Conservation (phyloP, 2,329 filamentous ascomycete genomes). For the Hortaea werneckii region DNA sequence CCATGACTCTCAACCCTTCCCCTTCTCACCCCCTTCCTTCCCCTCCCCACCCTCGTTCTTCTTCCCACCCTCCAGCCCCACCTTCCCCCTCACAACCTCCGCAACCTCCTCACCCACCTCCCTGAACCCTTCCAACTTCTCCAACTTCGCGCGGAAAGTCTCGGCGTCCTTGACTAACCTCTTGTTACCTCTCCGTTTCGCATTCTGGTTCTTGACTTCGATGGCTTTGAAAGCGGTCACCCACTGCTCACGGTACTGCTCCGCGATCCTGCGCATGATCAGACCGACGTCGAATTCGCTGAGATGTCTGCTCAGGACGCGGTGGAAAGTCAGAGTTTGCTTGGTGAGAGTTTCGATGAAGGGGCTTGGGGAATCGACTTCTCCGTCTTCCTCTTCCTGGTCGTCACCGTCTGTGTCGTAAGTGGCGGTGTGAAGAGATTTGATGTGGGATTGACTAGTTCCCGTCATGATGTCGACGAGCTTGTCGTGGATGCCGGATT, state of each 20-base stretch:
- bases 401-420: conserved; percentile 48
- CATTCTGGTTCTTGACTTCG: conserved; percentile 53
- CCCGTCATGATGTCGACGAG: conserved; percentile 85
- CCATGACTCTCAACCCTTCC: background rate
- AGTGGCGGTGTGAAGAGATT: conserved; percentile 61
- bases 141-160: conserved; percentile 58
- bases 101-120: conserved; percentile 47
- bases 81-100: conserved; percentile 42
- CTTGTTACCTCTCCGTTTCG: conserved; percentile 50
- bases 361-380: conserved; percentile 16
- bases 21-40: background rate
- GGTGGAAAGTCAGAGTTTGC: conserved; percentile 75
- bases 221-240: conserved; percentile 56
- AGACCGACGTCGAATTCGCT: conserved; percentile 64
- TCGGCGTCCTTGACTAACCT: conserved; percentile 74
- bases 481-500: conserved; percentile 84
- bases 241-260: conserved; percentile 70
- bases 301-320: conserved; percentile 72
- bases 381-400: conserved; percentile 1
- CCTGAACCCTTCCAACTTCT: conserved; percentile 69
- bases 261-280: conserved; percentile 81
- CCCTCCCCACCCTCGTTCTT: background rate
- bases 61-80: background rate
- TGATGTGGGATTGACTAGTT: conserved; percentile 62
- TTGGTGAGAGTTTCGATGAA: conserved; percentile 85